These are phyloP conservation scores for Pseudogymnoascus sp. DNA, from an alignment of 2,329 filamentous ascomycete genomes.

Conservation along the genomic window DNA sequence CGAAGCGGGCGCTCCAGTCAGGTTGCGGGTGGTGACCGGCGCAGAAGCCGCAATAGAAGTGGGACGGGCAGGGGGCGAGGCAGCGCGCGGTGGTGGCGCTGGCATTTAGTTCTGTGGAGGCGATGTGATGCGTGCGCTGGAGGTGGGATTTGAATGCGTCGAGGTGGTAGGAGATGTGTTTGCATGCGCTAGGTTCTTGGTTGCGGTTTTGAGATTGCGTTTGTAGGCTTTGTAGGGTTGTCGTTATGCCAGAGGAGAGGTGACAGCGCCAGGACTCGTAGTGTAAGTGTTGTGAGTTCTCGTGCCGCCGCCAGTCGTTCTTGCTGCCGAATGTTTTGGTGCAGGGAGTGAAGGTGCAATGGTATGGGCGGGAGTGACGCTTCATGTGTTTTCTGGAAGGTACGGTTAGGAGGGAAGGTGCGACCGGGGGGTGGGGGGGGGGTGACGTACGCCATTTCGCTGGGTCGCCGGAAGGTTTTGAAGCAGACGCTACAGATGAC, in stretches of 20 bases:
- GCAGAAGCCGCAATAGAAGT: constrained; percentile 90
- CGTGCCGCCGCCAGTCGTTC: constrained; percentile 89
- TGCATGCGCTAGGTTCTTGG: constrained; percentile 38
- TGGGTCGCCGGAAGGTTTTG: constrained; percentile 37
- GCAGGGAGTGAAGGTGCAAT: constrained; percentile 66
- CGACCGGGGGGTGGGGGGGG: not conserved
- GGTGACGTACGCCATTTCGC: constrained; percentile 47
- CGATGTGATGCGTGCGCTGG: constrained; percentile 26
- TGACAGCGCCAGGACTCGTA: constrained; percentile 65
- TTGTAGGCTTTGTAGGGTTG: not conserved
- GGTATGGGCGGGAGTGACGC: constrained; percentile 71
- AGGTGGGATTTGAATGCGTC: constrained; percentile 57
- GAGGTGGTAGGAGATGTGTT: constrained; percentile 46
- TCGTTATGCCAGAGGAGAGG: constrained; percentile 10
- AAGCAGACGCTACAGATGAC: constrained; percentile 20
- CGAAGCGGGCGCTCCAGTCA: constrained; percentile 51
- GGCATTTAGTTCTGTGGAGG: not conserved
- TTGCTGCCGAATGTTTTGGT: constrained; percentile 77
- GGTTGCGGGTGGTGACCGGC: constrained; percentile 39
- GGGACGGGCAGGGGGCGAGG: constrained; percentile 44
- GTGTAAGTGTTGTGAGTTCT: constrained; percentile 68
- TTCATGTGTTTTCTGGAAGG: constrained; percentile 67
- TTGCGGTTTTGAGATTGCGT: constrained; percentile 12
- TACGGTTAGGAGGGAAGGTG: constrained; percentile 10
- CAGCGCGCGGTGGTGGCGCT: not conserved